Base-by-base conservation (phyloP, 768 basidiomycete genomes). In the Phylloporus rhodoxanthus region DNA sequence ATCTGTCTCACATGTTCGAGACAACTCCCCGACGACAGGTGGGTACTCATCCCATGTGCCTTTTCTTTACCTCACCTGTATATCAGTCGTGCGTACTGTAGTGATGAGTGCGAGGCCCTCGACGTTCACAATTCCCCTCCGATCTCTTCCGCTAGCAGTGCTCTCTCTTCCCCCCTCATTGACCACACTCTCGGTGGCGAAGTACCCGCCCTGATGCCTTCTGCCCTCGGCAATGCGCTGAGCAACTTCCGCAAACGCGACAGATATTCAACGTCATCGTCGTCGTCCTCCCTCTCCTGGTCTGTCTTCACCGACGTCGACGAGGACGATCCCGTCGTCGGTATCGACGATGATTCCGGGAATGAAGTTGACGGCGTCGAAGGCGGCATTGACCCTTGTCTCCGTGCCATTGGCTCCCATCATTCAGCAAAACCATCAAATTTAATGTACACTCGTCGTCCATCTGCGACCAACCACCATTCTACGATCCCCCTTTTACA, bases 1-100 rank as follows among this genome's bases (percentile, higher is more conserved):
- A 75, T 82, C 60, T 89, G 87, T 64, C 75, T 89, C 50, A 71
- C 76, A 46, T 89, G 87, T 63, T 83, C 85, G 46, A 81, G 77
- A 66, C 78, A 78, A 47, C 74, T 86, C 57, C 64, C 67, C 54
- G 79, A 77, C 66, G 79, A 82, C 65, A 78, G 77, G 84, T 85
- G 73, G 55, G 76, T 69, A 47, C 50, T 42, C 55, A 46, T 56
- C 56, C 54, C 44, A 45, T 25, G 28, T 51, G 11, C 29, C 34
- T 47, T 53, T 44, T 37, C 56, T 45, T 47, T 48, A 36, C 50
- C 62, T 50, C 55, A 58, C 51, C 29, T 47, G 45, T 38, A 58
- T 45, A 53, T 77, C 52, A 85, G 84, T 49, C 78, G 75, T 51
- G 77, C 80, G 0, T 88, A 87, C 65, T 87, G 85, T 69, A 82